Evolutionary conservation across 2,329 filamentous ascomycete genomes (phyloP), one percentile per base, ranked within the genome.

Genomic region (Penicillium janthinellum): DNA sequence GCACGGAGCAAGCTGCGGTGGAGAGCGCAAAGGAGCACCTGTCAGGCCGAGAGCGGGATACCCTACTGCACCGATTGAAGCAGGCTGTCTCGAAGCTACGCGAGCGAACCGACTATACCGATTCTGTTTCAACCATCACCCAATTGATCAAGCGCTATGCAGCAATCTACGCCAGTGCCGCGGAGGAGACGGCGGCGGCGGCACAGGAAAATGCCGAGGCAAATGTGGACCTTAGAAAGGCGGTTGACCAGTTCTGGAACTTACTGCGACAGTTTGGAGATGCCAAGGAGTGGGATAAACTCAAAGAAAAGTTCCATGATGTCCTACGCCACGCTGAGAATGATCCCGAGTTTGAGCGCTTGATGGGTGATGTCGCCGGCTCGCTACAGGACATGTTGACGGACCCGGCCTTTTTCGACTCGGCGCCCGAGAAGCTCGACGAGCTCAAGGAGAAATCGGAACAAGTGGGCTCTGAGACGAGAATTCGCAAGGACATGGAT

Each of bases 371-470:
- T 48, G 79, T 93, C 34, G 90, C 89, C 11, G 86, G 88, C 56
- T 86, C 90, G 4, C 75, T 96, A 4, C 89, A 96, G 70, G 88
- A 89, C 63, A 88, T 97, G 73, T 79, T 98, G 44, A 95, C 88
- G 0, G 90, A 97, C 62, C 93, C 94, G 0, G 84, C 88, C 4
- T 97, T 96, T 76, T 91, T 96, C 69, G 90, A 93, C 49, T 83
- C 91, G 41, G 87, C 87, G 0, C 86, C 90, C 4, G 84, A 88
- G 62, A 86, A 90, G 62, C 82, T 88, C 56, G 77, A 84, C 47
- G 82, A 87, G 60, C 78, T 88, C 6, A 82, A 83, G 54, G 78
- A 82, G 48, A 86, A 86, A 70, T 81, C 83, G 5, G 79, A 82
- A 45, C 77, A 82, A 56, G 75, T 92, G 1, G 85, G 87, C 1